A percentile compares a stretch with the other conserved stretches of the same genome.
Evolutionary conservation across 2,329 filamentous ascomycete genomes (phyloP).

Genomic region (Penicillium sp.): DNA sequence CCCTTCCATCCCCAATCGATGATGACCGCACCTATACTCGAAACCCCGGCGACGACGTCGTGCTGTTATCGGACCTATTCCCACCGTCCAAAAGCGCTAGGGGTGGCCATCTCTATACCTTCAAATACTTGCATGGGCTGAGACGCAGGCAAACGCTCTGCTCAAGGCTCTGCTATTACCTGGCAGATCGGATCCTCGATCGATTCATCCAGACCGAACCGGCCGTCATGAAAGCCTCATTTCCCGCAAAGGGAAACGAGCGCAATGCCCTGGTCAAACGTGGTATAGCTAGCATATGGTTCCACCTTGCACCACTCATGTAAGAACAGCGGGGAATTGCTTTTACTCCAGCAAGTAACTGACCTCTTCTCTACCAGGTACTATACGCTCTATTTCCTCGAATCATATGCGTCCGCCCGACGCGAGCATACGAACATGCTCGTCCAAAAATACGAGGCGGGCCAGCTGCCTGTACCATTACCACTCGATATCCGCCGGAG

Average conservation of each 20-base stretch:
- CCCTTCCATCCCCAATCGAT: slow-evolving; percentile 41
- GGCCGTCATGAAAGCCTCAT: slow-evolving; percentile 31
- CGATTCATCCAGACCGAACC: slow-evolving; percentile 36
- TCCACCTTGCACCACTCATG: slow-evolving; percentile 43
- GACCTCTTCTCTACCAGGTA: slow-evolving; percentile 30
- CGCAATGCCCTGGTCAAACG: slow-evolving; percentile 35
- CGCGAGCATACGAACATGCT: slow-evolving; percentile 39
- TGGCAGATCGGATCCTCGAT: slow-evolving; percentile 44
- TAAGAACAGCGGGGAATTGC: slow-evolving; percentile 19
- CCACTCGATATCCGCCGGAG: slow-evolving; percentile 32
- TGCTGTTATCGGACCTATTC: slow-evolving; percentile 45
- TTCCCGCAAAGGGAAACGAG: slow-evolving; percentile 33
- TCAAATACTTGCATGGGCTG: slow-evolving; percentile 40
- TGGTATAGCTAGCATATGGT: slow-evolving; percentile 36
- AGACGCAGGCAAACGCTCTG: slow-evolving; percentile 40
- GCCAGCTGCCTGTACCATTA: slow-evolving; percentile 38
- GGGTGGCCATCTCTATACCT: slow-evolving; percentile 41
- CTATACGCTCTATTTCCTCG: slow-evolving; percentile 42
- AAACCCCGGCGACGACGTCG: slow-evolving; percentile 44
- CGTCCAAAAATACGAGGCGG: slow-evolving; percentile 39
- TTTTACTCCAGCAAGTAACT: background rate
- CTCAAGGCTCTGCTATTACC: slow-evolving; percentile 40
- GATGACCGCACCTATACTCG: slow-evolving; percentile 38
- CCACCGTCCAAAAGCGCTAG: slow-evolving; percentile 38
- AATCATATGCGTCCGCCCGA: slow-evolving; percentile 40